Evolutionary conservation across 2,329 filamentous ascomycete genomes (phyloP).

Genomic region (Fusarium liriodendri): DNA sequence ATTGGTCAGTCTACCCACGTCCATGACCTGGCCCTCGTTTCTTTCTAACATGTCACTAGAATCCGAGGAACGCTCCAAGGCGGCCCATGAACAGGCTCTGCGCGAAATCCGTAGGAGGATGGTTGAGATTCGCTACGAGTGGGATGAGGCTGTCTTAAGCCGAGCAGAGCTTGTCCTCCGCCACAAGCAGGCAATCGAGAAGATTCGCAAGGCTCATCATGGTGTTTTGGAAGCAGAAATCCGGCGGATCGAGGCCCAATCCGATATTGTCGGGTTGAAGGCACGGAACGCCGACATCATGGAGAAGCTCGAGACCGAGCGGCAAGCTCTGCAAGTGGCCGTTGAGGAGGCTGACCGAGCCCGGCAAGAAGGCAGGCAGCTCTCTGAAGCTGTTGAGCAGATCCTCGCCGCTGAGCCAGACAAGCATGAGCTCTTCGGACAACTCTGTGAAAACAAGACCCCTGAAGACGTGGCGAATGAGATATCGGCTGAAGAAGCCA

Average conservation of each 20-base stretch:
- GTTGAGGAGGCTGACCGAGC: conserved; percentile 53
- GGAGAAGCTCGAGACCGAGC: conserved; percentile 60
- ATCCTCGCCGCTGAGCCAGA: conserved; percentile 54
- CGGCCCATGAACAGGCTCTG: conserved; percentile 47
- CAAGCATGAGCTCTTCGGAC: conserved; percentile 54
- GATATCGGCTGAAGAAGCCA: conserved; percentile 78
- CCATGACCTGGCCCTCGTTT: neutral
- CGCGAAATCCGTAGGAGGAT: conserved; percentile 53
- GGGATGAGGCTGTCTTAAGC: conserved; percentile 65
- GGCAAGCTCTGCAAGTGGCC: conserved; percentile 49
- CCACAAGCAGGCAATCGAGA: conserved; percentile 69
- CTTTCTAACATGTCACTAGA: conserved; percentile 40
- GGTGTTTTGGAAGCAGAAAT: conserved; percentile 77
- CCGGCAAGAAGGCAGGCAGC: conserved; percentile 48
- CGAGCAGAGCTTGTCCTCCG: conserved; percentile 66
- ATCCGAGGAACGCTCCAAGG: conserved; percentile 50
- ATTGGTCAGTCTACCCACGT: conserved; percentile 65
- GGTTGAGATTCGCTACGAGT: conserved; percentile 61
- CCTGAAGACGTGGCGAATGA: conserved; percentile 76
- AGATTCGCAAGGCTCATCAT: conserved; percentile 71
- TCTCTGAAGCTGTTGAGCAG: conserved; percentile 52
- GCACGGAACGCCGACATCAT: conserved; percentile 72
- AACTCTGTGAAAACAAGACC: conserved; percentile 61
- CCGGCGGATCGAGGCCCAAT: conserved; percentile 81
- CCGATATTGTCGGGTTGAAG: conserved; percentile 78